Percentiles rank a stretch among this genome's conserved stretches.
phyloP scores from a whole-genome alignment of 2,329 filamentous ascomycete species.

The Metarhizium humberi region DNA sequence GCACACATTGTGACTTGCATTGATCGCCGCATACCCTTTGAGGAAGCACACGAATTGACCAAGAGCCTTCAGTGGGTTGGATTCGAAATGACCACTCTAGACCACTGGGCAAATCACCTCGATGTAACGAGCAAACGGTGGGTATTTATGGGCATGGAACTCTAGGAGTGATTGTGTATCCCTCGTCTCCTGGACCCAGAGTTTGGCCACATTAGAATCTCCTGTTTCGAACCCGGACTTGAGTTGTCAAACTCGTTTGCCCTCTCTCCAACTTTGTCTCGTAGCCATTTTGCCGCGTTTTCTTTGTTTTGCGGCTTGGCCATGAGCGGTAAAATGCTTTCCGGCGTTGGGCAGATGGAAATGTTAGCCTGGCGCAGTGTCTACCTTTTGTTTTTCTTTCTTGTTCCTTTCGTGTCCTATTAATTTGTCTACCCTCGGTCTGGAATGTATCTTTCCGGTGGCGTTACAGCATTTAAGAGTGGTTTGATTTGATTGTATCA shows the following conservation, averaged over 20 bases:
- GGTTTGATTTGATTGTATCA: background rate
- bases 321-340: background rate
- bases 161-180: constrained; percentile 37
- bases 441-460: background rate
- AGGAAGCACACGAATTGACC: constrained; percentile 57
- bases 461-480: background rate
- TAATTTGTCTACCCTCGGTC: background rate
- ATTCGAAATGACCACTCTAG: constrained; percentile 73
- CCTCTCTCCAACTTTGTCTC: too few species aligned
- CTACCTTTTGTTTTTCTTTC: background rate
- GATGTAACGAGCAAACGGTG: constrained; percentile 67
- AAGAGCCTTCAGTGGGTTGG: constrained; percentile 90
- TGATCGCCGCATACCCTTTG: constrained; percentile 56
- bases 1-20: constrained; percentile 71
- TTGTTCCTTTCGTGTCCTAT: constrained; percentile 1
- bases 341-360: background rate
- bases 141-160: constrained; percentile 84
- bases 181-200: background rate
- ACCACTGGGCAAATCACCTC: constrained; percentile 58
- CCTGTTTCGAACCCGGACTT: background rate
- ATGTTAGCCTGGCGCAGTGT: background rate
- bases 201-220: background rate
- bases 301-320: constrained; percentile 2
- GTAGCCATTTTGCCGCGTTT: constrained; percentile 9
- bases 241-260: background rate